Conservation (phyloP, 2,329 filamentous ascomycete genomes). For the Fusarium torreyae region DNA sequence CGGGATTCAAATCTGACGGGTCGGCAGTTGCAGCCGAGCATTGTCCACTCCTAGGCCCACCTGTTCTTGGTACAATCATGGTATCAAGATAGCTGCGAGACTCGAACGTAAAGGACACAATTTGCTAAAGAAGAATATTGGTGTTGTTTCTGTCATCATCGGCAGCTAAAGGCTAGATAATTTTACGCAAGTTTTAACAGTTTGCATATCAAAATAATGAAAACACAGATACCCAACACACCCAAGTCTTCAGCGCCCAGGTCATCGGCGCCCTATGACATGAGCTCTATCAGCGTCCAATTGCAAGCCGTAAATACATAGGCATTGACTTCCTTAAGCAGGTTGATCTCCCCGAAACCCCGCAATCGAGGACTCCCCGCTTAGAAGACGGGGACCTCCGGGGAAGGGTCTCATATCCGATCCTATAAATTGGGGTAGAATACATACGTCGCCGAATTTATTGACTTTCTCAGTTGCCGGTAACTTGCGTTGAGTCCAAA, state of each 20-base stretch:
- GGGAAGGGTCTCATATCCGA: constrained; percentile 11
- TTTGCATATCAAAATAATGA: constrained; percentile 35
- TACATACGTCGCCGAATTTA: constrained; percentile 2
- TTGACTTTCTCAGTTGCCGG: constrained; percentile 15
- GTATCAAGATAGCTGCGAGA: constrained; percentile 15
- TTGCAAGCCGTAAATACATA: constrained; percentile 25
- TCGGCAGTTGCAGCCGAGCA: constrained; percentile 7
- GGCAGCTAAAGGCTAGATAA: constrained; percentile 38
- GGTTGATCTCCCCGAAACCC: constrained; percentile 42
- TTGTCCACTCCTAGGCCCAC: constrained; percentile 6
- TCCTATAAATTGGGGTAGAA: constrained; percentile 19
- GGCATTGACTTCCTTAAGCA: constrained; percentile 20
- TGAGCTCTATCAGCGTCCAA: constrained; percentile 13
- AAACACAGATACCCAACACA: constrained; percentile 45
- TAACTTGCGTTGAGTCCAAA: background rate
- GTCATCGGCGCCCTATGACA: constrained; percentile 26
- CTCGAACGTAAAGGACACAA: constrained; percentile 20
- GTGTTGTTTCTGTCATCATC: constrained; percentile 19
- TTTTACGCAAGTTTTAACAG: constrained; percentile 41
- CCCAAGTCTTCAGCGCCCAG: background rate
- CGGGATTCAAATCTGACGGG: constrained; percentile 4
- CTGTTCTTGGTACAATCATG: constrained; percentile 17
- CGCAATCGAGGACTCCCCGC: constrained; percentile 39
- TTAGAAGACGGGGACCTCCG: constrained; percentile 7
- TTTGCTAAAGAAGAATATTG: constrained; percentile 28